phyloP scores from a whole-genome alignment of 306 rosid genomes.

The Vigna nakashimae region DNA sequence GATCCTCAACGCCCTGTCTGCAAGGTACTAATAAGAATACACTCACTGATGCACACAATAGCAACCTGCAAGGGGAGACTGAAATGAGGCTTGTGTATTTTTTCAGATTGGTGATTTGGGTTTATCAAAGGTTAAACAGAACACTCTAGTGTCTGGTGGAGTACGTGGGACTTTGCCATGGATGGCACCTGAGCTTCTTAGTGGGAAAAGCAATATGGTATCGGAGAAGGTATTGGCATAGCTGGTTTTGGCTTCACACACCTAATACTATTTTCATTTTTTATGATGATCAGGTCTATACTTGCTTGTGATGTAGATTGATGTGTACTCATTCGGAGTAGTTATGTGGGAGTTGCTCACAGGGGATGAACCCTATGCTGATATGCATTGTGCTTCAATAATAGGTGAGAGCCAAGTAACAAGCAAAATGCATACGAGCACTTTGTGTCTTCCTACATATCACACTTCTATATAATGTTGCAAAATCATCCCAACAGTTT shows the following conservation, averaged over 20 bases:
- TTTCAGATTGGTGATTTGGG: slow-evolving; percentile 97
- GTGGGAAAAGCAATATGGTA: slow-evolving; percentile 98
- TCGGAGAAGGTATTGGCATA: slow-evolving; percentile 80
- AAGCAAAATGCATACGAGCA: slow-evolving; percentile 28
- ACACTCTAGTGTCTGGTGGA: slow-evolving; percentile 97
- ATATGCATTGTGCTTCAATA: slow-evolving; percentile 97
- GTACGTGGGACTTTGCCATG: slow-evolving; percentile 99
- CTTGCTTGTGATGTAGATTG: slow-evolving; percentile 71
- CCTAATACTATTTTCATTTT: slow-evolving; percentile 27
- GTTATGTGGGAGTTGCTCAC: slow-evolving; percentile 99
- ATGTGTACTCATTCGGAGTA: slow-evolving; percentile 96
- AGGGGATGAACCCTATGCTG: slow-evolving; percentile 94
- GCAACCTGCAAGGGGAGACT: slow-evolving; percentile 40
- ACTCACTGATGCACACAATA: background rate
- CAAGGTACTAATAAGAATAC: slow-evolving; percentile 65
- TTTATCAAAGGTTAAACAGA: slow-evolving; percentile 95
- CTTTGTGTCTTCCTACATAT: slow-evolving; percentile 29
- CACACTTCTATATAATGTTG: background rate
- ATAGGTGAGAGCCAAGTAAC: slow-evolving; percentile 73
- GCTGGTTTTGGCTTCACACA: slow-evolving; percentile 27
- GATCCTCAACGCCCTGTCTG: slow-evolving; percentile 98
- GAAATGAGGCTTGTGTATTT: slow-evolving; percentile 38
- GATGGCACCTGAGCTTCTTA: slow-evolving; percentile 99
- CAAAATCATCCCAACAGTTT: slow-evolving; percentile 10
- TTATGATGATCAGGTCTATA: slow-evolving; percentile 41